Evolutionary conservation across 169 alveolate species (phyloP), one percentile per base, ranked within the genome.

Genomic region (Ichthyophthirius multifiliis): DNA sequence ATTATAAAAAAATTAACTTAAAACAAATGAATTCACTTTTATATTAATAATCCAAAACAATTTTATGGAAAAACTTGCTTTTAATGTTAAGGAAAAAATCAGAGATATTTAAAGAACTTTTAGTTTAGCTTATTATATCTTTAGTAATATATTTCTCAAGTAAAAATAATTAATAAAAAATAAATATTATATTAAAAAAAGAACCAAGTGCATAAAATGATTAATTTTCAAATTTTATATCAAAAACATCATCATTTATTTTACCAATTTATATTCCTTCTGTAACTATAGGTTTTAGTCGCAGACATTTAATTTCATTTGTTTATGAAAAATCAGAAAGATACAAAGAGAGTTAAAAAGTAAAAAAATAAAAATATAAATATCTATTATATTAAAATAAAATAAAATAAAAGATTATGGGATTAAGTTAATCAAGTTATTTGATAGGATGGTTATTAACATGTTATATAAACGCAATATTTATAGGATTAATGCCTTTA

Each of bases 291-390:
- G 47, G 78, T 43, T 41, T 74, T 9, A 55, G 79, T 16, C 63
- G 76, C 16, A 63, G 64, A 30, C 44, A 63, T 5, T 43, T 78
- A 27, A 78, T 78, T 12, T 37, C 63, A 2, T 44, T 78, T 2
- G 78, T 78, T 30, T 55, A 78, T 34, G 85, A 78, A 47, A 78
- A 78, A 31, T 37, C 41, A 32, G 85, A 78, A 32, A 78, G 78
- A 34, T 78, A 65, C 23, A 78, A 78, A 44, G 85, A 78, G 15
- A 43, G 71, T 1, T 65, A 78, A 65, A 78, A 78, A 34, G 74
- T 78, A 37, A 18, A 20, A 15, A 55, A 15, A 55, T 15, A 27
- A 7, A 20, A 20, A 48, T 27, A 5, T 55, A 55, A 55, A 55
- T 15, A 27, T 2, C 10, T 20, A 7, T 7, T 0, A 10, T 0